Evolutionary conservation across 2,329 filamentous ascomycete genomes (phyloP).

Genomic region (Calonectria hawksworthii): DNA sequence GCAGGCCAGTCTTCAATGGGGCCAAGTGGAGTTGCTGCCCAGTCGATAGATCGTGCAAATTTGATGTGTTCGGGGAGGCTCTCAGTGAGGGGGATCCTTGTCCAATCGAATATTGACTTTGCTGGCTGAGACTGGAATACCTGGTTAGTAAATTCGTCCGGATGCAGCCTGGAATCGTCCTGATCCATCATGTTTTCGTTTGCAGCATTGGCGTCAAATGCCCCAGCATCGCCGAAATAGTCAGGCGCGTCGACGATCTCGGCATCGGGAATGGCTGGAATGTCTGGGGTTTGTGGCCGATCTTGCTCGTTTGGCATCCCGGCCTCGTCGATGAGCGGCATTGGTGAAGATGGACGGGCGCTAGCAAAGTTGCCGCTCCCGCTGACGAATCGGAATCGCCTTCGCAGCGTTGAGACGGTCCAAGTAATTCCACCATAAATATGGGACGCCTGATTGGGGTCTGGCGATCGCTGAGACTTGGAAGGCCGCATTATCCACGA

Average conservation of each 20-base stretch:
- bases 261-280: conserved; percentile 50
- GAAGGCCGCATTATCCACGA: conserved; percentile 74
- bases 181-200: conserved; percentile 41
- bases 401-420: conserved; percentile 78
- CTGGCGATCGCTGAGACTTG: conserved; percentile 65
- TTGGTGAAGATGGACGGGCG: conserved; percentile 56
- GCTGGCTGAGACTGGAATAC: conserved; percentile 54
- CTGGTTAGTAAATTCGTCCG: conserved; percentile 59
- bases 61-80: conserved; percentile 78
- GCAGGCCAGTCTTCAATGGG: conserved; percentile 81
- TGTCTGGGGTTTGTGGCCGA: conserved; percentile 54
- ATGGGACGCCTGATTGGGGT: conserved; percentile 68
- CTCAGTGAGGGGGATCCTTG: conserved; percentile 74
- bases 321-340: conserved; percentile 53
- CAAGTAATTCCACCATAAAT: conserved; percentile 76
- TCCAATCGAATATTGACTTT: conserved; percentile 83
- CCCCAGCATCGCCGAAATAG: conserved; percentile 58
- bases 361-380: conserved; percentile 58
- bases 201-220: conserved; percentile 27
- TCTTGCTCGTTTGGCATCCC: conserved; percentile 51
- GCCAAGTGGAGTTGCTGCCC: conserved; percentile 80
- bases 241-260: conserved; percentile 52
- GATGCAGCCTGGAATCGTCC: conserved; percentile 49
- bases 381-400: conserved; percentile 77
- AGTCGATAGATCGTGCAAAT: conserved; percentile 80